These are phyloP conservation scores for Marchantia paleacea DNA, from an alignment of 225 moss, liverwort and hornwort species.

Conservation along the genomic window DNA sequence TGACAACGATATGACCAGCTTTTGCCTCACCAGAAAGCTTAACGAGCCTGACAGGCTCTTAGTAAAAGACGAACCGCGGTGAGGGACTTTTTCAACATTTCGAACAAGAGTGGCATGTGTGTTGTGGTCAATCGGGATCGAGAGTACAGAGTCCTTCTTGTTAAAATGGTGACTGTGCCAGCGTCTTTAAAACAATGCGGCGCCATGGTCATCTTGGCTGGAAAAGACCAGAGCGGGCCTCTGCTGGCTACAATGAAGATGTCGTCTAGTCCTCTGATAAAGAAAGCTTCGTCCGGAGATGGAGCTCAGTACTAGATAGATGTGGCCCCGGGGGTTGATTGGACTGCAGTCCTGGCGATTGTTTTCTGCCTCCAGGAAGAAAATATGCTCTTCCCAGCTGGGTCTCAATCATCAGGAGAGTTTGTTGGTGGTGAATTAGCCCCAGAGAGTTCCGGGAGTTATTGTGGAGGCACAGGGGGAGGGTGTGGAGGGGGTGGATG, in stretches of 20 bases:
- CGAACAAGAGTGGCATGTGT: background rate
- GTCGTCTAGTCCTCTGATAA: constrained; percentile 36
- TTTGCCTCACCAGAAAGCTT: background rate
- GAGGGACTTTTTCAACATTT: background rate
- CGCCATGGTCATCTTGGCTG: constrained; percentile 48
- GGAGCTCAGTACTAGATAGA: constrained; percentile 57
- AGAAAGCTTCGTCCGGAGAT: constrained; percentile 47
- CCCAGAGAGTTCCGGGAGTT: too few relatives aligned
- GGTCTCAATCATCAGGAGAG: too few relatives aligned
- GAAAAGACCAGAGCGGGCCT: constrained; percentile 38
- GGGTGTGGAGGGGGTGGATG: too few relatives aligned
- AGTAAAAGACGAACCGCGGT: background rate
- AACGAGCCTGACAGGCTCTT: background rate
- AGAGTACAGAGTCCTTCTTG: background rate
- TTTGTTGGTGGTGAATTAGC: too few relatives aligned
- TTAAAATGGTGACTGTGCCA: background rate
- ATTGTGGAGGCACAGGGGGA: too few relatives aligned
- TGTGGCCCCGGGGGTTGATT: constrained; percentile 57
- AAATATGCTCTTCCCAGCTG: too few relatives aligned
- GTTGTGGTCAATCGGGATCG: background rate
- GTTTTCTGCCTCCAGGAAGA: too few relatives aligned
- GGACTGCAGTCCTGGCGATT: constrained; percentile 49
- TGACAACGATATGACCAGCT: constrained; percentile 5
- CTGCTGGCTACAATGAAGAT: constrained; percentile 49
- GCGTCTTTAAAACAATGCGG: background rate